Evolutionary conservation across 352 stramenopile species (phyloP).

Genomic region (Globisporangium iwayamae): DNA sequence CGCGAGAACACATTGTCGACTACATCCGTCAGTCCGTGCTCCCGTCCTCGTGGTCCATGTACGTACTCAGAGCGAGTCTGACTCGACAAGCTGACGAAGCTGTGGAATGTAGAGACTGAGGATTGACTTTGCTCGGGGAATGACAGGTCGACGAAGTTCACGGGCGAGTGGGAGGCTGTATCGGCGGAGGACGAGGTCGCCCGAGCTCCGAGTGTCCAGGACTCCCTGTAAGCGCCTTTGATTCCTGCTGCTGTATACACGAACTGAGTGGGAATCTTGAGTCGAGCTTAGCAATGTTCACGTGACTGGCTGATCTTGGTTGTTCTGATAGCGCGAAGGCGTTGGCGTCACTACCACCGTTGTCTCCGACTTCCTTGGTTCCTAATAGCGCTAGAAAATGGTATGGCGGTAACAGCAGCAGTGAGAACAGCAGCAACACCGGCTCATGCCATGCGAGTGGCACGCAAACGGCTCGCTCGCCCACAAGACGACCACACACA

Average conservation of each 20-base stretch:
- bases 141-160: slow-evolving; percentile 28
- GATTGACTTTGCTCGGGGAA: neutral
- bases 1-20: slow-evolving; percentile 67
- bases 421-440: neutral
- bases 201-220: neutral
- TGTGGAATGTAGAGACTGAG: neutral
- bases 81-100: neutral
- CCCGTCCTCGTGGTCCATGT: slow-evolving; percentile 61
- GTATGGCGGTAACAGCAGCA: neutral
- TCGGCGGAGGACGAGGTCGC: slow-evolving; percentile 20
- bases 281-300: neutral
- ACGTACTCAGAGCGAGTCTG: slow-evolving; percentile 2
- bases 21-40: slow-evolving; percentile 78
- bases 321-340: slow-evolving; percentile 7
- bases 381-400: neutral
- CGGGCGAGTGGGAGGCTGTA: slow-evolving; percentile 44
- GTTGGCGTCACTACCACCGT: slow-evolving; percentile 13
- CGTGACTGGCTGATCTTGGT: no score
- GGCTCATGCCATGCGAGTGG: neutral
- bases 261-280: neutral
- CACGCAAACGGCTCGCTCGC: slow-evolving; percentile 8
- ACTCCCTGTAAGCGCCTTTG: slow-evolving; percentile 5
- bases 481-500: slow-evolving; percentile 14
- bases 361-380: neutral
- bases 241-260: neutral